Evolutionary conservation across 2,329 filamentous ascomycete genomes (phyloP).

Genomic region (Mycogone perniciosa): DNA sequence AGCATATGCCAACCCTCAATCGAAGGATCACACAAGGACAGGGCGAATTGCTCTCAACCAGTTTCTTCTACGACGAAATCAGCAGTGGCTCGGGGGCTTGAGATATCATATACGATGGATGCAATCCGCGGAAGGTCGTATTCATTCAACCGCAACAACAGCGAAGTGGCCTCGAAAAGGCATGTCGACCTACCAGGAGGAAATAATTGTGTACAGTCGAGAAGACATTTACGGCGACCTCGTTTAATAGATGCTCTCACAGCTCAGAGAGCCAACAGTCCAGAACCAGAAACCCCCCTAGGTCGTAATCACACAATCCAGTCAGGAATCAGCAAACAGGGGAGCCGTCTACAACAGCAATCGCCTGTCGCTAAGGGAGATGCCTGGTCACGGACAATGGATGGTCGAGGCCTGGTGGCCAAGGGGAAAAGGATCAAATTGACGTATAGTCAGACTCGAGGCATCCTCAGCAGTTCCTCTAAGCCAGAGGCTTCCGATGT

Average conservation of each 20-base stretch:
- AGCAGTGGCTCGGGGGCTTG: no score
- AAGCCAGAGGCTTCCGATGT: slow-evolving; percentile 19
- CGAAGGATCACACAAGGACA: no score
- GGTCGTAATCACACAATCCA: neutral
- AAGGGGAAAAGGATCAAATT: slow-evolving; percentile 28
- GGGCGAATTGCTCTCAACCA: no score
- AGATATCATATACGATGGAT: no score
- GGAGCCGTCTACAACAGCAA: slow-evolving; percentile 5
- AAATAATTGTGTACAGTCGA: no score
- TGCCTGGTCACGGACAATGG: slow-evolving; percentile 18
- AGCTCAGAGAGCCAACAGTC: slow-evolving; percentile 1
- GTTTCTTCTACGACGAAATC: no score
- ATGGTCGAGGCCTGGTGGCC: slow-evolving; percentile 21
- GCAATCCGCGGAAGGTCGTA: no score
- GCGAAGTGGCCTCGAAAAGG: no score
- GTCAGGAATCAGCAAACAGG: neutral
- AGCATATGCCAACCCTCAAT: no score
- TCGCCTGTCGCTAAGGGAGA: slow-evolving; percentile 11
- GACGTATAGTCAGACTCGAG: slow-evolving; percentile 31
- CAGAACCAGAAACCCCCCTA: neutral
- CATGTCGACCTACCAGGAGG: no score
- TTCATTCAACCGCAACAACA: no score
- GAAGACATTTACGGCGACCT: neutral
- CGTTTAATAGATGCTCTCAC: slow-evolving; percentile 12
- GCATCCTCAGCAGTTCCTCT: slow-evolving; percentile 22